Base-by-base conservation (phyloP, 257 asterid species). In the Salvia miltiorrhiza region DNA sequence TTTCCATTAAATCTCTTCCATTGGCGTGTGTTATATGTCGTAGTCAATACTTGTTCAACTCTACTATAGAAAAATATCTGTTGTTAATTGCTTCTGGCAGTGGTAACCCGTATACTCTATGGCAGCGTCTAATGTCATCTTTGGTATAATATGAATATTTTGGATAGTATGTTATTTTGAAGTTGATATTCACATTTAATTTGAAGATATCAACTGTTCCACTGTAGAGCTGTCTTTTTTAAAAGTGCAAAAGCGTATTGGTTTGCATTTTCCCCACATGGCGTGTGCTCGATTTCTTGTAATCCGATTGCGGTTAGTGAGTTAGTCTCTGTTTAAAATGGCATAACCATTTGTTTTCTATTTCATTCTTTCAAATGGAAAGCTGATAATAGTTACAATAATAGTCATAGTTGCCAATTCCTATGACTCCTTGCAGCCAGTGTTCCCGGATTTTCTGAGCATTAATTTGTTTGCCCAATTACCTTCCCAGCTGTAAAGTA, bases 51-150 rank as follows among this genome's bases (percentile, higher is more conserved):
- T 75, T 11, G 20, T 67, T 10, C 2, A 47, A 23, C 45, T 40
- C 39, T n/a, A 45, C 1, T 16, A n/a, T 45, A 45, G 52, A n/a
- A 7, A 49, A 49, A 17, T 57, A 28, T 55, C 12, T 26, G 20
- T 55, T 55, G 20, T 39, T 28, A 55, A 28, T 61, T 52, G 37
- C 39, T 75, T 43, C 56, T 70, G 40, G 65, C 65, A 35, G 63
- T 47, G 21, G 39, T 55, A 5, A 55, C 39, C 12, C 60, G 33
- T 24, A 12, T 59, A 63, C 56, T 47, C 32, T 7, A 54, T 50
- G 66, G 67, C 49, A 63, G 12, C 41, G 12, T 68, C 52, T 14
- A 12, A 60, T 30, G 39, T 56, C 9, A 39, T 67, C 49, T 35
- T 55, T 26, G 13, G 54, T 19, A 30, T 45, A 39, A 35, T 28